Evolutionary conservation across 495 filamentous ascomycete species (phyloP).

Genomic region (Chaetomium cochliodes): DNA sequence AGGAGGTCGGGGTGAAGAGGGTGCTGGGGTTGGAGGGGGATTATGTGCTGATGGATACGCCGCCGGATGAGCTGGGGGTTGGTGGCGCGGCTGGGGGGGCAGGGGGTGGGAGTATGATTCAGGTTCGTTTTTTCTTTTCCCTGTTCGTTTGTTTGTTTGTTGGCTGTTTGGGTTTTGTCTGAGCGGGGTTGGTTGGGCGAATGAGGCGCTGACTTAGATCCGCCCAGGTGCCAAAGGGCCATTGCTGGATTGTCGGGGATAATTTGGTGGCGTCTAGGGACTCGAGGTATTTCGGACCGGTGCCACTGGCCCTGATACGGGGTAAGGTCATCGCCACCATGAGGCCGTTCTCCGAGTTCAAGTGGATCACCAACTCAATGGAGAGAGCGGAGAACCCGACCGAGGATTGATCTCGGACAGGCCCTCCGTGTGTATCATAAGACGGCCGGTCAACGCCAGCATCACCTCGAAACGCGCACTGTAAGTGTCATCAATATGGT

Average conservation of each 20-base stretch:
- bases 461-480: not conserved
- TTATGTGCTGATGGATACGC: constrained; percentile 74
- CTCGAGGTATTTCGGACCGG: constrained; percentile 78
- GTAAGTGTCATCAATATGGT: not conserved
- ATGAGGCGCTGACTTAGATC: not conserved
- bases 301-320: constrained; percentile 78
- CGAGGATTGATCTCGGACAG: not conserved
- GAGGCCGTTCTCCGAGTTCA: constrained; percentile 46
- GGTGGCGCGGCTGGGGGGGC: constrained; percentile 22
- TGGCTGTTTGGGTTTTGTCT: not conserved
- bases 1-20: constrained; percentile 69
- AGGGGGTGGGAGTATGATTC: constrained; percentile 62
- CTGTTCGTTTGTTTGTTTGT: not conserved
- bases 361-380: constrained; percentile 36
- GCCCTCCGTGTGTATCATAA: not conserved
- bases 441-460: not conserved
- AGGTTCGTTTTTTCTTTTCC: constrained; percentile 52
- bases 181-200: not conserved
- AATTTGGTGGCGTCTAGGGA: constrained; percentile 81
- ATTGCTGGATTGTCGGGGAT: constrained; percentile 86
- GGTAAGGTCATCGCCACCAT: constrained; percentile 78
- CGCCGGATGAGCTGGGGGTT: constrained; percentile 34
- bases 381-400: constrained; percentile 13
- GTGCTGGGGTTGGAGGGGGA: constrained; percentile 87
- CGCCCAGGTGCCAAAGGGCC: constrained; percentile 75